phyloP scores from a whole-genome alignment of 2,329 filamentous ascomycete genomes.

The Colletotrichum aenigma region DNA sequence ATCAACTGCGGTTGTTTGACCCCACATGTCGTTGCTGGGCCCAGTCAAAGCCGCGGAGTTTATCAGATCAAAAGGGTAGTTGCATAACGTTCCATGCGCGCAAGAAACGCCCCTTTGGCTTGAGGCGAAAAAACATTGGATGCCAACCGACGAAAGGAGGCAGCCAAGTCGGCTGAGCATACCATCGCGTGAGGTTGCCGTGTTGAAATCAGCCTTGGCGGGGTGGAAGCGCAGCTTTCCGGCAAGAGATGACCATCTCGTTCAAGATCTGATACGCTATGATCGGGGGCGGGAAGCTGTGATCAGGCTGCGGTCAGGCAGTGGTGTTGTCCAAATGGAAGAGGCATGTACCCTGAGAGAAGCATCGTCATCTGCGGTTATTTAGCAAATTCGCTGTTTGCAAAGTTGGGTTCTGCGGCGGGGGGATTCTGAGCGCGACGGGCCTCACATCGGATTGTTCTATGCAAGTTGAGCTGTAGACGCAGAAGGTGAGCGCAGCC shows the following conservation, averaged over 20 bases:
- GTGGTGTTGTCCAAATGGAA: not conserved
- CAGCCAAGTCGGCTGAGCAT: not conserved
- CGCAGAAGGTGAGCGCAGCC: not conserved
- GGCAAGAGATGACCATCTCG: slow-evolving; percentile 2
- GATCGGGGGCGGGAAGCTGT: not conserved
- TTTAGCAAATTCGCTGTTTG: not conserved
- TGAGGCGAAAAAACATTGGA: not conserved
- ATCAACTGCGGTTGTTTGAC: not conserved
- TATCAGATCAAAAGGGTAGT: not conserved
- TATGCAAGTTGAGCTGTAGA: not conserved
- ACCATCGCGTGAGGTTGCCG: not conserved
- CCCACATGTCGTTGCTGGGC: not conserved
- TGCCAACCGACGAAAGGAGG: not conserved
- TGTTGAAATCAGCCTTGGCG: not conserved
- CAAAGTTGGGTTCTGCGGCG: not conserved
- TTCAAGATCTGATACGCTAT: slow-evolving; percentile 1
- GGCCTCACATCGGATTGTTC: slow-evolving; percentile 4
- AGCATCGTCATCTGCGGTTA: not conserved
- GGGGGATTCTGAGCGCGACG: not conserved
- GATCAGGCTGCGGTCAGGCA: not conserved
- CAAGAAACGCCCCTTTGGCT: not conserved
- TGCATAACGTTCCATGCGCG: not conserved
- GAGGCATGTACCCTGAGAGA: not conserved
- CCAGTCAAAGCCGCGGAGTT: not conserved
- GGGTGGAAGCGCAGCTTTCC: not conserved